Evolutionary conservation across 441 rosid species (phyloP).

Genomic region (Eruca vesicaria): DNA sequence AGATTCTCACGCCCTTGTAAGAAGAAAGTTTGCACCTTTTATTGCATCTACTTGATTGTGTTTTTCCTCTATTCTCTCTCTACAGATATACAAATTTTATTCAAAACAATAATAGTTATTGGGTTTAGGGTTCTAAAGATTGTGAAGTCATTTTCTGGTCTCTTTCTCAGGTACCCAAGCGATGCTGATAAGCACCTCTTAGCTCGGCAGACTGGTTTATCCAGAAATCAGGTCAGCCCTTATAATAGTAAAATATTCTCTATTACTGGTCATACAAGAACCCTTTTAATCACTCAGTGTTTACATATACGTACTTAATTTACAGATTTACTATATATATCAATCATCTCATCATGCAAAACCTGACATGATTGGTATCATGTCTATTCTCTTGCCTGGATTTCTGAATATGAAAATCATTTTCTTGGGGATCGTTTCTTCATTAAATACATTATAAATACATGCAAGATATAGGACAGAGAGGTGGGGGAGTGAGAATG

Average conservation of each 20-base stretch:
- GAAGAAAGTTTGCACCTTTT: constrained; percentile 38
- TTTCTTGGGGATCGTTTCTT: constrained; percentile 25
- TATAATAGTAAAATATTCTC: not conserved
- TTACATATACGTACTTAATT: not conserved
- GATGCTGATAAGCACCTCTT: constrained; percentile 98
- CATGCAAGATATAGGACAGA: constrained; percentile 10
- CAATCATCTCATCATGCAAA: constrained; percentile 33
- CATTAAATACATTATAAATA: constrained; percentile 15
- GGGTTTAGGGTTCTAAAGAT: constrained; percentile 29
- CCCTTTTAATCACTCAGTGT: constrained; percentile 3
- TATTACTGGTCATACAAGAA: constrained; percentile 11
- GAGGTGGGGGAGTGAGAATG: not conserved
- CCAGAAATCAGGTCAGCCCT: constrained; percentile 86
- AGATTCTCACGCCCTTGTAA: constrained; percentile 77
- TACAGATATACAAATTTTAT: not conserved
- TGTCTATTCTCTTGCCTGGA: constrained; percentile 26
- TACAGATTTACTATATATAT: constrained; percentile 14
- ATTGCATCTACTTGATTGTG: constrained; percentile 34
- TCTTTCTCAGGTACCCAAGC: constrained; percentile 98
- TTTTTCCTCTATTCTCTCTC: constrained; percentile 1
- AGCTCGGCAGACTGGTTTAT: constrained; percentile 97
- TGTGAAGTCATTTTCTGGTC: constrained; percentile 76
- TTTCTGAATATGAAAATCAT: constrained; percentile 15
- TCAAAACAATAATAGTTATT: not conserved
- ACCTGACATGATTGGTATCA: constrained; percentile 25